A percentile compares a stretch with the other conserved stretches of the same genome.
phyloP scores from a whole-genome alignment of 495 filamentous ascomycete species.

The Opeltia flavorubescens region DNA sequence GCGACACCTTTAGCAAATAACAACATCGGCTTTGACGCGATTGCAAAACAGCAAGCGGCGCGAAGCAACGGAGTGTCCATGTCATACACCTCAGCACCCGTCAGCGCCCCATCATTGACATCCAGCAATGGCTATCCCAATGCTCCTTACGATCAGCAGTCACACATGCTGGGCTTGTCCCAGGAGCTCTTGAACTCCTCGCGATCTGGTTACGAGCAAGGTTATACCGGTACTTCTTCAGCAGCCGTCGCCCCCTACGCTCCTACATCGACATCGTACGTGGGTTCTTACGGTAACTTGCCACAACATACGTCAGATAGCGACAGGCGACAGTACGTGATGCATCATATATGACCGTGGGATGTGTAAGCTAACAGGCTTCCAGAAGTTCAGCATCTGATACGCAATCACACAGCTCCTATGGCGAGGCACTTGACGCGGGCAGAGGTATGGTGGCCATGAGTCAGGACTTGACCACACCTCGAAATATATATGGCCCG shows the following conservation, averaged over 20 bases:
- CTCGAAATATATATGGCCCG: conserved; percentile 74
- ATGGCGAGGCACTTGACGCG: conserved; percentile 76
- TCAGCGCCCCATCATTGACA: conserved; percentile 53
- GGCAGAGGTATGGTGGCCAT: conserved; percentile 86
- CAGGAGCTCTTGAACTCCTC: conserved; percentile 55
- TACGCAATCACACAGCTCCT: conserved; percentile 29
- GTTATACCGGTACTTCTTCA: conserved; percentile 52
- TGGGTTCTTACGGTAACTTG: conserved; percentile 39
- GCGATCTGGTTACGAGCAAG: conserved; percentile 36
- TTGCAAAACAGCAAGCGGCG: conserved; percentile 41
- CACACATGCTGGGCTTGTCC: conserved; percentile 53
- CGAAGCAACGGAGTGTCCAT: conserved; percentile 54
- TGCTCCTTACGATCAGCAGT: conserved; percentile 46
- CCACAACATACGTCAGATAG: conserved; percentile 26
- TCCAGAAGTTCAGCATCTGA: conserved; percentile 35
- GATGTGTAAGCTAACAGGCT: conserved; percentile 40
- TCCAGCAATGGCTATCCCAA: conserved; percentile 53
- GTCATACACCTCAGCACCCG: conserved; percentile 58
- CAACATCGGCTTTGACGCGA: conserved; percentile 33
- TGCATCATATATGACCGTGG: neutral
- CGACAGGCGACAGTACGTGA: conserved; percentile 36
- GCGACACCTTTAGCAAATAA: conserved; percentile 45
- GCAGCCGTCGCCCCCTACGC: conserved; percentile 53
- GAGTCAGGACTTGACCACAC: conserved; percentile 72
- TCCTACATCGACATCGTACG: conserved; percentile 43